These are phyloP conservation scores for Aspergillus incahuasiensis DNA, from an alignment of 495 filamentous ascomycete species.

Conservation along the genomic window DNA sequence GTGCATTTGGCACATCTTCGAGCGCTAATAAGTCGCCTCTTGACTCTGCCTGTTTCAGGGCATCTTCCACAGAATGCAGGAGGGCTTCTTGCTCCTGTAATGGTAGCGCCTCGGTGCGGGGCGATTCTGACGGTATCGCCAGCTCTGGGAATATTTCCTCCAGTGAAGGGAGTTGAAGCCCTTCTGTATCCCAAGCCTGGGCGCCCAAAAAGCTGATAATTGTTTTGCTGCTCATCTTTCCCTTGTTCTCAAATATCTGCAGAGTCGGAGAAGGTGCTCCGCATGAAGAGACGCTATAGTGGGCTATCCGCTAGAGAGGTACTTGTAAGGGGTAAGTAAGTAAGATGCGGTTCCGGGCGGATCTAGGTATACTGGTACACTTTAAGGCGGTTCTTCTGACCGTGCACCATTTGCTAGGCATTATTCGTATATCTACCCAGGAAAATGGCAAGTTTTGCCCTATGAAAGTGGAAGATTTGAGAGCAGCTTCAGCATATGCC, in stretches of 20 bases:
- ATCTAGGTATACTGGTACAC: no score
- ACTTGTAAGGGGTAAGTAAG: background rate
- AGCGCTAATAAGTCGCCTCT: slow-evolving; percentile 21
- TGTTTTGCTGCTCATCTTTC: background rate
- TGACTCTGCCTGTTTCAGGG: slow-evolving; percentile 15
- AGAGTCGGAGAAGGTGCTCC: background rate
- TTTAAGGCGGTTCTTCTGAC: background rate
- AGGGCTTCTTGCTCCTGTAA: slow-evolving; percentile 9
- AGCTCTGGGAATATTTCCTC: slow-evolving; percentile 24
- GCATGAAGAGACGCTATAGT: background rate
- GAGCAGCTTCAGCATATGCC: background rate
- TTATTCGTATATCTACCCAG: background rate
- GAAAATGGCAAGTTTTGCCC: background rate
- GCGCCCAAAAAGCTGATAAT: background rate
- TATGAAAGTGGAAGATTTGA: background rate
- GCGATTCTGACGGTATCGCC: slow-evolving; percentile 15
- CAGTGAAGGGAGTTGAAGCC: slow-evolving; percentile 25
- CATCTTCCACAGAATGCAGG: slow-evolving; percentile 8
- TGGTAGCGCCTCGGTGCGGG: slow-evolving; percentile 12
- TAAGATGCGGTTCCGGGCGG: background rate
- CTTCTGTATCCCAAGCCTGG: background rate
- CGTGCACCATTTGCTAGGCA: background rate
- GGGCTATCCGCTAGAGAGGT: background rate
- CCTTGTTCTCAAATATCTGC: background rate
- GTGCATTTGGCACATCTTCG: slow-evolving; percentile 21